A percentile compares a stretch with the other conserved stretches of the same genome.
Evolutionary conservation across 1,139 yeast genomes (phyloP).

Genomic region (Taphrina betulina): DNA sequence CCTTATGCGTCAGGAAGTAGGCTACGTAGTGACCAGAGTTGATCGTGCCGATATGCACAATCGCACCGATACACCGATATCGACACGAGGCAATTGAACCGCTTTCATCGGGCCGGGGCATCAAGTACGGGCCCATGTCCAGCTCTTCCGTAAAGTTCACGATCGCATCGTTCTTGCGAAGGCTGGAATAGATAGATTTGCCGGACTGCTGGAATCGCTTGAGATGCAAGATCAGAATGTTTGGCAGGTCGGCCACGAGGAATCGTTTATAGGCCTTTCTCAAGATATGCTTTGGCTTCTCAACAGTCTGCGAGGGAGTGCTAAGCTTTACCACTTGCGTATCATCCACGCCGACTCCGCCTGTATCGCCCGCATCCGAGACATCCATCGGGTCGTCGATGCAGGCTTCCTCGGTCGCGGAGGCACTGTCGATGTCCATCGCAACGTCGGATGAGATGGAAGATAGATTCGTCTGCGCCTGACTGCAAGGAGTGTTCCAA

Average conservation of each 20-base stretch:
- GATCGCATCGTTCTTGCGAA: conserved; percentile 33
- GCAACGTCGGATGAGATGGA: background rate
- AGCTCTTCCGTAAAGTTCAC: conserved; percentile 32
- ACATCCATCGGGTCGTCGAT: conserved; percentile 4
- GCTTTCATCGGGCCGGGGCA: conserved; percentile 20
- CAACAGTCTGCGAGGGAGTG: background rate
- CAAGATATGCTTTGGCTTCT: conserved; percentile 19
- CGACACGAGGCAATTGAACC: background rate
- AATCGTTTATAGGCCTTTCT: conserved; percentile 36
- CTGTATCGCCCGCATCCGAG: background rate
- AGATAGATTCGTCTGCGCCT: background rate
- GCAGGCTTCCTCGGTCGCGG: conserved; percentile 5
- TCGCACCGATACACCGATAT: conserved; percentile 34
- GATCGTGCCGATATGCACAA: conserved; percentile 36
- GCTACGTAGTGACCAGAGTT: conserved; percentile 35
- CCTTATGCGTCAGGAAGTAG: conserved; percentile 32
- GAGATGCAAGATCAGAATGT: conserved; percentile 34
- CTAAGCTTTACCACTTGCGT: background rate
- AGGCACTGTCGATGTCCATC: background rate
- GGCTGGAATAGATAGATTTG: conserved; percentile 28
- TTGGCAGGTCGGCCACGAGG: conserved; percentile 34
- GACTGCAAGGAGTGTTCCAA: too few relatives aligned
- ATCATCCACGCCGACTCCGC: too few relatives aligned
- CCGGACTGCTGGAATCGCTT: conserved; percentile 35
- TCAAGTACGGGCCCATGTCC: conserved; percentile 33